phyloP scores from a whole-genome alignment of 192 early-diverging fungal species.

The Coemansia sp. region DNA sequence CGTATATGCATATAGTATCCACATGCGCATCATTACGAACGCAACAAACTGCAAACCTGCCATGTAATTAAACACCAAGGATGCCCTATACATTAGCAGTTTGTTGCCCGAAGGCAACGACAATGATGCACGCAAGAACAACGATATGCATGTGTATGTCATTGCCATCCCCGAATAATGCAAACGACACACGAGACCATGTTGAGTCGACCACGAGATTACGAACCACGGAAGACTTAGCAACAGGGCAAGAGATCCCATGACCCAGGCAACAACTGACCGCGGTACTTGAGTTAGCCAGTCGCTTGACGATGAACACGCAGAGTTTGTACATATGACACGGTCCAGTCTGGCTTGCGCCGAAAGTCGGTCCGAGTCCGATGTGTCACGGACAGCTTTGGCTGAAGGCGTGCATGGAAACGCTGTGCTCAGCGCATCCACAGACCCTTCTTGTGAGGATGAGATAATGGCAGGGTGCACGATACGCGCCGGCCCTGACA shows the following conservation, averaged over 20 bases:
- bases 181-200: not conserved
- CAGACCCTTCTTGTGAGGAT: not conserved
- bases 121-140: slow-evolving; percentile 28
- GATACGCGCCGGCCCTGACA: not conserved
- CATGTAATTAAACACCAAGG: slow-evolving; percentile 18
- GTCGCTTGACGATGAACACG: slow-evolving; percentile 11
- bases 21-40: not conserved
- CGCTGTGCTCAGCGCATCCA: not conserved
- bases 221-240: not conserved
- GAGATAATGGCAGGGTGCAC: no score
- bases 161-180: not conserved
- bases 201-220: not conserved
- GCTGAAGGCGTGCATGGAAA: not conserved
- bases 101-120: not conserved
- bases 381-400: not conserved
- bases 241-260: slow-evolving; percentile 9
- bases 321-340: not conserved
- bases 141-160: slow-evolving; percentile 3
- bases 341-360: no score
- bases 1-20: not conserved
- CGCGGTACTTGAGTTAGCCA: slow-evolving; percentile 16
- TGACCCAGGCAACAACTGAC: slow-evolving; percentile 10
- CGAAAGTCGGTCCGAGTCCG: not conserved
- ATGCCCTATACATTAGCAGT: slow-evolving; percentile 8
- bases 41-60: not conserved